Percentiles rank a stretch among this genome's conserved stretches.
Conservation (phyloP, 441 rosid species). For the Adansonia madagascariensis region DNA sequence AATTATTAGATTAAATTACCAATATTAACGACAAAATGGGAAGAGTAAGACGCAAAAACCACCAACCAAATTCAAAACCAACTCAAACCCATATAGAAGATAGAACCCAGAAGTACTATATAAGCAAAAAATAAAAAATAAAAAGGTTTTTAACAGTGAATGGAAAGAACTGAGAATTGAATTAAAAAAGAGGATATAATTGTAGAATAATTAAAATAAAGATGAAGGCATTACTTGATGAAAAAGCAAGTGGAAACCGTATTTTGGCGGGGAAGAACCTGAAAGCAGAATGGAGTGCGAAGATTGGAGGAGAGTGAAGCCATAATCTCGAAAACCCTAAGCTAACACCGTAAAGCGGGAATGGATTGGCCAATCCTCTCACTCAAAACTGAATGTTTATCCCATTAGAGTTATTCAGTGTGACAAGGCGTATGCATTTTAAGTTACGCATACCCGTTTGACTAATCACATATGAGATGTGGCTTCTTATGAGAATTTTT, state of each 20-base stretch:
- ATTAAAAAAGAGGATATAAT: not conserved
- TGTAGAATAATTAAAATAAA: not conserved
- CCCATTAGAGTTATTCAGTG: constrained; percentile 13
- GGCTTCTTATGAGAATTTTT: not conserved
- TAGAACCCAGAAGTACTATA: not conserved
- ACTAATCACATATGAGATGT: not conserved
- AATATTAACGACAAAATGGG: constrained; percentile 1
- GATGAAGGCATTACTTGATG: constrained; percentile 34
- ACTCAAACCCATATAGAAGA: not conserved
- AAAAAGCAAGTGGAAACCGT: constrained; percentile 28
- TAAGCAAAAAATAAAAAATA: not conserved
- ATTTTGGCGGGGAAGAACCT: constrained; percentile 32
- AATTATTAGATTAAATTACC: constrained; percentile 2
- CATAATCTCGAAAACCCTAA: constrained; percentile 43
- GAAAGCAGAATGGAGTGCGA: constrained; percentile 33
- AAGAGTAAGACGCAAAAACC: not conserved
- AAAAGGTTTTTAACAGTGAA: not conserved
- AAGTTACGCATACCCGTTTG: not conserved
- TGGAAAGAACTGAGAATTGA: not conserved
- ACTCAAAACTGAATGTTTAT: not conserved
- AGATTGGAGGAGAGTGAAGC: constrained; percentile 46
- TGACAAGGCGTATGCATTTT: not conserved
- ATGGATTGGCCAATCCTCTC: constrained; percentile 17
- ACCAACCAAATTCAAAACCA: constrained; percentile 3
- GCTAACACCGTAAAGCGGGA: not conserved